Base-by-base conservation (phyloP, 352 stramenopile genomes). In the Phytophthora pistaciae region DNA sequence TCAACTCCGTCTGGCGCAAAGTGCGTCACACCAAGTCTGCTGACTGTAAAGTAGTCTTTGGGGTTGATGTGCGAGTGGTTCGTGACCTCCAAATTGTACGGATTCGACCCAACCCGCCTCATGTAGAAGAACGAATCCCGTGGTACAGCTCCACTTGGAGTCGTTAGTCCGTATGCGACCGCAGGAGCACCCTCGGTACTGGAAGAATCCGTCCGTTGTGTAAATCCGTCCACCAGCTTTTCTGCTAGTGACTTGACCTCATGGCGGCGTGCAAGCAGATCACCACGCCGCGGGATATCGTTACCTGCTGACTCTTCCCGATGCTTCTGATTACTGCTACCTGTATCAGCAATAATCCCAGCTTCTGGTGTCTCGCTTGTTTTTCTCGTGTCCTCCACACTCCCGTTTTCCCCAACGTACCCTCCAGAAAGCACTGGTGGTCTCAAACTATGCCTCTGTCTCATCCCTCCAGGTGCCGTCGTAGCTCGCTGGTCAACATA, bases 41-140 rank as follows among this genome's bases (percentile, higher is more conserved):
- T 97, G 6, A 98, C 85, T 0, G 94, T 98, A 67, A 96, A 98
- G 72, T 98, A 98, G 63, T 97, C 71, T 27, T 87, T 72, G 4
- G 82, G 80, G 48, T 96, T 77, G 31, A 96, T 93, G 2, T 70
- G 63, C 8, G 87, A 75, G 60, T 96, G 88, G 4, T 72, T 84
- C 16, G 87, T 90, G 13, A 93, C 64, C 20, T 79, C 71, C 29
- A 95, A 64, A 66, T 92, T 88, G 71, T 95, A 95, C 48, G 88
- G 88, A 42, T 95, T 93, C 4, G 85, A 88, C 57, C 92, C 83
- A 29, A 91, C 80, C 4, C 88, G 77, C 3, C 77, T 72, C 31
- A 95, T 68, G 56, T 95, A 95, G n/a, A 95, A 72, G 52, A 95
- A 95, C 2, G 88, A 92, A 48, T 93, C 84, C 1, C 56, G 63